Percentiles rank a stretch among this genome's conserved stretches.
Evolutionary conservation across 2,329 filamentous ascomycete species (phyloP).

Genomic region (Phialophora tarda): DNA sequence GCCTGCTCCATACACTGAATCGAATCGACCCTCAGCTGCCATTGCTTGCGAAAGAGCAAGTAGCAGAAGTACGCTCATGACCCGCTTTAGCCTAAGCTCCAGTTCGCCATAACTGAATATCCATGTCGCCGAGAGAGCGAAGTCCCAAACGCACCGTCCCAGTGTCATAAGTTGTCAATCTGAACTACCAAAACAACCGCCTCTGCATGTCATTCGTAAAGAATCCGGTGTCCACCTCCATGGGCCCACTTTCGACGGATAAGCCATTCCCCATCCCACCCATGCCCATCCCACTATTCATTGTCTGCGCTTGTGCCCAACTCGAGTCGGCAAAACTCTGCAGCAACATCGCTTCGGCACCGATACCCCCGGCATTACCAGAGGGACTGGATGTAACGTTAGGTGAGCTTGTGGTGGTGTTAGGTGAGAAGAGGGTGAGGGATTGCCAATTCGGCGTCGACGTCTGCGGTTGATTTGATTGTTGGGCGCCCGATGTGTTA

Average conservation of each 20-base stretch:
- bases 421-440: slow-evolving; percentile 25
- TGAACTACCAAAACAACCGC: slow-evolving; percentile 32
- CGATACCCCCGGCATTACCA: slow-evolving; percentile 19
- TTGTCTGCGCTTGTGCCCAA: slow-evolving; percentile 29
- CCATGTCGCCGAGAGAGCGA: neutral
- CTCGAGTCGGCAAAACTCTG: slow-evolving; percentile 34
- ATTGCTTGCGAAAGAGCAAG: neutral
- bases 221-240: slow-evolving; percentile 35
- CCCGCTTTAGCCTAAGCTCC: neutral
- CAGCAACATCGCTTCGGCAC: slow-evolving; percentile 31
- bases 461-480: slow-evolving; percentile 13
- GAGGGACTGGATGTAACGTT: slow-evolving; percentile 17
- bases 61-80: neutral
- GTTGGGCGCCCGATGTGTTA: slow-evolving; percentile 17
- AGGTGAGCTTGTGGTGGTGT: slow-evolving; percentile 15
- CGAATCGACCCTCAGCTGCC: neutral
- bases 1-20: neutral
- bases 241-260: slow-evolving; percentile 23
- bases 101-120: neutral
- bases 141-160: neutral
- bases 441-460: slow-evolving; percentile 29
- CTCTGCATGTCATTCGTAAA: slow-evolving; percentile 34
- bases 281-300: slow-evolving; percentile 21
- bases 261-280: slow-evolving; percentile 14
- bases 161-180: neutral